Evolutionary conservation across 192 early-diverging fungal species (phyloP).

Genomic region (Umbelopsis vinacea): DNA sequence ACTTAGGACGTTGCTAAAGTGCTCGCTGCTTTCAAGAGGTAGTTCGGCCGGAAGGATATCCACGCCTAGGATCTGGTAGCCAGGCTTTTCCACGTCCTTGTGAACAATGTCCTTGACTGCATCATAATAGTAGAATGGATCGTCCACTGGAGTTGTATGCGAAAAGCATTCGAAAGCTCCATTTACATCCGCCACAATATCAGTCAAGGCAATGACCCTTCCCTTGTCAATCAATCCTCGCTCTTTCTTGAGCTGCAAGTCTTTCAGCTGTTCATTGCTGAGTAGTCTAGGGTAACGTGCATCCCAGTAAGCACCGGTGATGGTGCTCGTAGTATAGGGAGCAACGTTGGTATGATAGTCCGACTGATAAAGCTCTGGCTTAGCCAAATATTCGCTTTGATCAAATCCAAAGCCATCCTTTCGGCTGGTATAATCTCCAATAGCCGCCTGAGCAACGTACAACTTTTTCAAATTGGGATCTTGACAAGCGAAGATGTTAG

Average conservation of each 20-base stretch:
- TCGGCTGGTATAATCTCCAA: constrained; percentile 81
- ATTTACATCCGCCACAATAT: constrained; percentile 94
- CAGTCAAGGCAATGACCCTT: constrained; percentile 84
- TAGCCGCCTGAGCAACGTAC: constrained; percentile 80
- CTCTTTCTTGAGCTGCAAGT: constrained; percentile 67
- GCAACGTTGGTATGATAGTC: constrained; percentile 87
- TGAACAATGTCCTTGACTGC: constrained; percentile 72
- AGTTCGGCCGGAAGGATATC: constrained; percentile 97
- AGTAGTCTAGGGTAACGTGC: constrained; percentile 82
- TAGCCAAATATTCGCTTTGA: constrained; percentile 70
- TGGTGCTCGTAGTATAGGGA: constrained; percentile 85
- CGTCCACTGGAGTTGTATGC: constrained; percentile 86
- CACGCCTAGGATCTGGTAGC: constrained; percentile 97
- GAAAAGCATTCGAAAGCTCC: constrained; percentile 96
- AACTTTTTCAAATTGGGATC: constrained; percentile 72
- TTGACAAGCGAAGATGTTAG: constrained; percentile 20
- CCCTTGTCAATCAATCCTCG: constrained; percentile 52
- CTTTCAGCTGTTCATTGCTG: constrained; percentile 79
- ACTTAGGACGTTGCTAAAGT: constrained; percentile 86
- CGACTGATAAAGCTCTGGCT: constrained; percentile 81
- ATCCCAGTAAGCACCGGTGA: constrained; percentile 98
- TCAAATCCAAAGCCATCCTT: constrained; percentile 69
- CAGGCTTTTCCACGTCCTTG: constrained; percentile 74
- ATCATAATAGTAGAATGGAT: constrained; percentile 92
- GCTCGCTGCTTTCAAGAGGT: constrained; percentile 91